Evolutionary conservation across 768 basidiomycete genomes (phyloP), one percentile per base, ranked within the genome.

Genomic region (Leccinum variicolor): DNA sequence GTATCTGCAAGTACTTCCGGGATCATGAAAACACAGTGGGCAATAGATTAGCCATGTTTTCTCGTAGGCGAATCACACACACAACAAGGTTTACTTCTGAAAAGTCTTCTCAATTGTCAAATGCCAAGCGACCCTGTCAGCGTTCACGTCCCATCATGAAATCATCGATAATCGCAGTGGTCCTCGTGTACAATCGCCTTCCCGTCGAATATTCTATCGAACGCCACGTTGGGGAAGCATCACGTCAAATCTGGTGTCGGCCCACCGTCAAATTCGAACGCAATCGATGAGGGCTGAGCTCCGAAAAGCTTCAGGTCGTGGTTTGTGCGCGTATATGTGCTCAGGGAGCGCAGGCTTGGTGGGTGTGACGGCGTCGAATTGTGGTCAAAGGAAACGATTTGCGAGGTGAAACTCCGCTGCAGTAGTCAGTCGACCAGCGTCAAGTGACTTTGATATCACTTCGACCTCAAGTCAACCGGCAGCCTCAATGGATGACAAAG

Each of bases 401-500:
- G 33, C 14, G 33, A 17, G 7, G 39, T 39, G 39, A 39, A 39
- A 39, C 39, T 39, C 39, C 39, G 39, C 39, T 39, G 17, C 17
- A n/a, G 39, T n/a, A 36, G 2, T 36, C 33, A 33, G 33, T 33
- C 33, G 36, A 36, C 21, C 13, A 26, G 5, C 52, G 43, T 45
- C 43, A n/a, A 28, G 28, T 28, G 28, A 31, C 31, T 33, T 33
- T 33, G 31, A 33, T 33, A 33, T 4, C 13, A 13, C 31, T 31
- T 11, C 26, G 7, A 26, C 25, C 9, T 31, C 31, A 29, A 29
- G 29, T 29, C 29, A 33, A 33, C 31, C 31, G 31, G 11, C 31
- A 33, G 31, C 31, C 31, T 11, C 41, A 25, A 11, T 62, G 59
- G 62, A 64, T 31, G 65, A 61, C 26, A 62, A 62, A 49, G 55